Conservation (phyloP, 257 asterid species). For the Penstemon eatonii region DNA sequence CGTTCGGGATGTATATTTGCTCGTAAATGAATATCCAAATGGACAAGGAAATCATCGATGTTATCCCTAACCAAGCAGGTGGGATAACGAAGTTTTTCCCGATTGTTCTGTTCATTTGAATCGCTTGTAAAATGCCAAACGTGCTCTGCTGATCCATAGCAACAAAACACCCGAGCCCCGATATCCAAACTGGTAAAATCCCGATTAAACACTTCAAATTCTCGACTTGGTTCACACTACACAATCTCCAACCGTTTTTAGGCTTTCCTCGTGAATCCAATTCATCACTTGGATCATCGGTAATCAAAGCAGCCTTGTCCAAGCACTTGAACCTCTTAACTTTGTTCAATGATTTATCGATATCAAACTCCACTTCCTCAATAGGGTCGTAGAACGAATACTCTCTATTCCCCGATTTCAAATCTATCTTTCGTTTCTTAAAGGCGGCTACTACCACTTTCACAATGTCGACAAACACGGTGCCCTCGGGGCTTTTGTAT, state of each 20-base stretch:
- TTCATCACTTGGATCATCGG: constrained; percentile 30
- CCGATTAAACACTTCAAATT: constrained; percentile 52
- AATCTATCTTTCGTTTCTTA: constrained; percentile 39
- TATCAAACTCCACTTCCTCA: background rate
- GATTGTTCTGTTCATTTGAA: constrained; percentile 49
- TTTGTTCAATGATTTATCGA: background rate
- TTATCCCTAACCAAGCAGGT: constrained; percentile 76
- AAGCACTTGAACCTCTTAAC: constrained; percentile 42
- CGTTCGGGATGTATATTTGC: constrained; percentile 40
- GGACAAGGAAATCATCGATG: constrained; percentile 71
- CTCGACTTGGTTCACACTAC: constrained; percentile 67
- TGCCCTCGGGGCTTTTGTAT: constrained; percentile 44
- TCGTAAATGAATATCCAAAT: constrained; percentile 75
- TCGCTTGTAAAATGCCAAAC: constrained; percentile 64
- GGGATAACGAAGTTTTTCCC: constrained; percentile 61
- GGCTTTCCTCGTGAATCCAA: constrained; percentile 46
- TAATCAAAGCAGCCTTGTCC: constrained; percentile 62
- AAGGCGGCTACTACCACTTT: constrained; percentile 52
- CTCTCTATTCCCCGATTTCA: background rate
- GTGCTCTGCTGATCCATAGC: constrained; percentile 73
- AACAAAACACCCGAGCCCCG: constrained; percentile 65
- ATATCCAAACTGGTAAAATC: constrained; percentile 65
- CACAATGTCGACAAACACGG: constrained; percentile 56
- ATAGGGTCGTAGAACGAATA: constrained; percentile 39
- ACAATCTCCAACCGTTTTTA: constrained; percentile 51